These are phyloP conservation scores for Vaccinium darrowii DNA, from an alignment of 148 eudicot species.

Conservation along the genomic window DNA sequence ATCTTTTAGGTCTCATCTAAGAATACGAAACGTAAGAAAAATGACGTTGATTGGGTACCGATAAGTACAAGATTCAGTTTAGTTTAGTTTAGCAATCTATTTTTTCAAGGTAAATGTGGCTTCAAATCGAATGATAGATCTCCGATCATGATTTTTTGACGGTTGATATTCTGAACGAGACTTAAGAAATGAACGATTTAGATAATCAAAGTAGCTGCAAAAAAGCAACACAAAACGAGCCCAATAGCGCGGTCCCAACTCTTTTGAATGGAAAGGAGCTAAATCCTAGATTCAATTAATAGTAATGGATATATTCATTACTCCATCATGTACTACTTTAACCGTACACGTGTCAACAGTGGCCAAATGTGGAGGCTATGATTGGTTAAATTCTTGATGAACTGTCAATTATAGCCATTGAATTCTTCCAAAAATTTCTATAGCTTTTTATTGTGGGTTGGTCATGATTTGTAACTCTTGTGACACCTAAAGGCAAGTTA, in stretches of 20 bases:
- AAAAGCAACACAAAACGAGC: too few species aligned
- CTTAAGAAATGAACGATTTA: too few species aligned
- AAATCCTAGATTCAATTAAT: too few species aligned
- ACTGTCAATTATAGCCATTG: constrained; percentile 29
- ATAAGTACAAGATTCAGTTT: not conserved
- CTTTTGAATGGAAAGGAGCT: too few species aligned
- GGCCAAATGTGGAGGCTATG: constrained; percentile 17
- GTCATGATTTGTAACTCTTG: not conserved
- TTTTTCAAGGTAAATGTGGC: too few species aligned
- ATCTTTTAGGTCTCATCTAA: not conserved
- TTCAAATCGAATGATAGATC: too few species aligned
- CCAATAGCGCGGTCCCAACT: too few species aligned
- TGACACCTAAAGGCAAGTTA: constrained; percentile 2
- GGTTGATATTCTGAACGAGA: too few species aligned
- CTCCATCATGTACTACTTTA: constrained; percentile 10
- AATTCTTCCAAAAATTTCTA: constrained; percentile 20
- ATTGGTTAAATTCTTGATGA: constrained; percentile 20
- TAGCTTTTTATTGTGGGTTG: constrained; percentile 15
- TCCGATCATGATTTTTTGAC: too few species aligned
- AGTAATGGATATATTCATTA: too few species aligned
- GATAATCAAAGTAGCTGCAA: too few species aligned
- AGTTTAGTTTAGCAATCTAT: too few species aligned
- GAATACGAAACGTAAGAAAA: not conserved
- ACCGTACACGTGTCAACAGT: constrained; percentile 41
- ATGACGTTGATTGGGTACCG: not conserved